A percentile compares a stretch with the other conserved stretches of the same genome.
phyloP scores from a whole-genome alignment of 345 rosid species.

The Garcia nutans region DNA sequence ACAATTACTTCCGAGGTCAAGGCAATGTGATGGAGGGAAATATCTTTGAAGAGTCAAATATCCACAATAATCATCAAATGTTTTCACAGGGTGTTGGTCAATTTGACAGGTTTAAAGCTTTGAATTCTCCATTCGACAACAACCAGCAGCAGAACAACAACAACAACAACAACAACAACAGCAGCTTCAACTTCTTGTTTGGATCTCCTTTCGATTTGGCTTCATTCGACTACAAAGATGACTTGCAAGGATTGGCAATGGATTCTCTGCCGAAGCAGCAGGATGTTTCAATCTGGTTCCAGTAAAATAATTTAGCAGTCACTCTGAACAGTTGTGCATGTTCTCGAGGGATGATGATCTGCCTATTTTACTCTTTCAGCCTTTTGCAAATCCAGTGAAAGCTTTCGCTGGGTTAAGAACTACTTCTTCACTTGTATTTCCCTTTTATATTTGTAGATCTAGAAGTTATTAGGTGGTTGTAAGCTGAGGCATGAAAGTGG shows the following conservation, averaged over 20 bases:
- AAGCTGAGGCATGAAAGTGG: conserved; percentile 13
- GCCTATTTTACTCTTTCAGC: not conserved
- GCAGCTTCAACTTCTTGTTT: conserved; percentile 50
- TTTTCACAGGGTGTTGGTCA: conserved; percentile 49
- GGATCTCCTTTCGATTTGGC: conserved; percentile 65
- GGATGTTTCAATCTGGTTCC: conserved; percentile 72
- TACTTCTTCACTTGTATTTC: conserved; percentile 4
- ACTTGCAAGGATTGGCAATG: conserved; percentile 50
- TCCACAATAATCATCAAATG: conserved; percentile 44
- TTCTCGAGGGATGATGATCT: not conserved
- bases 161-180: conserved; percentile 20
- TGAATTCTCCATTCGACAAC: conserved; percentile 47
- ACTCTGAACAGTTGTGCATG: not conserved
- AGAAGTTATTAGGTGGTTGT: conserved; percentile 13
- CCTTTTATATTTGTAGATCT: conserved; percentile 14
- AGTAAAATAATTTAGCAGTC: conserved; percentile 9
- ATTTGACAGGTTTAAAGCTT: conserved; percentile 44
- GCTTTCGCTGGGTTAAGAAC: not conserved
- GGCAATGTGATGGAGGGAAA: conserved; percentile 50
- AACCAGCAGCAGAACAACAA: conserved; percentile 35
- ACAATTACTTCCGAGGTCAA: conserved; percentile 44
- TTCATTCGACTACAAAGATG: conserved; percentile 69
- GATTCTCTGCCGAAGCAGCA: conserved; percentile 59
- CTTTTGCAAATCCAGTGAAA: conserved; percentile 2
- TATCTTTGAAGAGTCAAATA: conserved; percentile 56